Evolutionary conservation across 163 green algal species (phyloP), one percentile per base, ranked within the genome.

Genomic region (Chloromonas sp.): DNA sequence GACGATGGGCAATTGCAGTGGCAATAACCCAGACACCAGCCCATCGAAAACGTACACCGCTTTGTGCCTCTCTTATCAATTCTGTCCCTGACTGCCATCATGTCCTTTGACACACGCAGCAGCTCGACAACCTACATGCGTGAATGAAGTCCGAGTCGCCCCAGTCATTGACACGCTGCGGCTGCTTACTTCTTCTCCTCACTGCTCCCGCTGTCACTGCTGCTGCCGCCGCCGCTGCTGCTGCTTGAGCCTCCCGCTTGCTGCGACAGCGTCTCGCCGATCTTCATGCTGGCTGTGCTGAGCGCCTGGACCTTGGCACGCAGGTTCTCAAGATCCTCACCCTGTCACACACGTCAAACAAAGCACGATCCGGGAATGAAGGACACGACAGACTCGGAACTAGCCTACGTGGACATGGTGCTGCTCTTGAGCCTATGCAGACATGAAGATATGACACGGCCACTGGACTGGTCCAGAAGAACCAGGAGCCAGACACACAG

Each of bases 281-380:
- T 98, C 92, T 98, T 98, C 95, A 98, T 98, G 61, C 92, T 86
- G 1, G 95, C 95, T 78, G 95, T 91, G 86, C 93, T 93, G 78
- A 99, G 88, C 3, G 91, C 95, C 58, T 93, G 86, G 83, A 96
- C 93, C 90, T 95, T 94, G 13, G 88, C 88, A 78, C 92, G 91
- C 60, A 97, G 86, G 58, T 82, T 84, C 61, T 91, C 85, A 58
- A 93, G 58, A 85, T 96, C 90, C 88, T 98, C 96, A 15, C 81
- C 85, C 85, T 93, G 81, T 86, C 86, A 11, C 66, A 74, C 66
- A 11, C 11, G 66, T 15, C 66, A 74, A 36, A 36, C 36, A 36
- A 36, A 36, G 36, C 36, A 36, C 36, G 36, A 36, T 36, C 36
- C 36, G 36, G 36, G 36, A 36, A 36, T 36, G 36, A 36, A 36